Evolutionary conservation across 2,329 filamentous ascomycete genomes (phyloP).

Genomic region (Fusarium sp.): DNA sequence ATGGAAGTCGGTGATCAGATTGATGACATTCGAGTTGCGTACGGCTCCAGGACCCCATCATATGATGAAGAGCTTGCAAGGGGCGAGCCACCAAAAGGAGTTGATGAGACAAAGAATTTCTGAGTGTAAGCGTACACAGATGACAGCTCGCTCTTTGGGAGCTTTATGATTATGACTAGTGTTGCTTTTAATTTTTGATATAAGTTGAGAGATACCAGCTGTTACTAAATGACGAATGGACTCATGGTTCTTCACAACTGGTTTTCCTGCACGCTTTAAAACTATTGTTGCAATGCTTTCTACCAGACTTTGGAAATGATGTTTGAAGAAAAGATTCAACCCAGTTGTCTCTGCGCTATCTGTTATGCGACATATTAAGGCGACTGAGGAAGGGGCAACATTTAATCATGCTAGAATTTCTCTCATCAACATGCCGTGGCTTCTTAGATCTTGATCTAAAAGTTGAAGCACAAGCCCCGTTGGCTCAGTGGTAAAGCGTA

Average conservation of each 20-base stretch:
- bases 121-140: not conserved
- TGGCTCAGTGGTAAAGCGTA: slow-evolving; percentile 43
- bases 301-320: not conserved
- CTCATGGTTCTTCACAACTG: too few relatives aligned
- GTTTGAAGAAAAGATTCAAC: not conserved
- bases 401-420: too few relatives aligned
- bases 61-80: slow-evolving; percentile 56
- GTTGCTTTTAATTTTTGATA: not conserved
- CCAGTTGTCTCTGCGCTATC: not conserved
- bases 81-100: slow-evolving; percentile 17
- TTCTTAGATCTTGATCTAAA: not conserved
- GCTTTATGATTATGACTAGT: not conserved
- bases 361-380: not conserved
- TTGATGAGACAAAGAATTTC: slow-evolving; percentile 31
- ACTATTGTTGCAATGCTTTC: not conserved
- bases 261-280: not conserved
- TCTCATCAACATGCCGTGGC: too few relatives aligned
- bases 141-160: not conserved
- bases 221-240: not conserved
- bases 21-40: slow-evolving; percentile 65
- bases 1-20: slow-evolving; percentile 79
- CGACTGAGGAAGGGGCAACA: not conserved
- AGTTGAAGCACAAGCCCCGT: not conserved
- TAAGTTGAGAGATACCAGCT: not conserved
- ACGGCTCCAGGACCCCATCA: slow-evolving; percentile 56